Conservation (phyloP, 768 basidiomycete genomes). For the Tricholoma sp. region DNA sequence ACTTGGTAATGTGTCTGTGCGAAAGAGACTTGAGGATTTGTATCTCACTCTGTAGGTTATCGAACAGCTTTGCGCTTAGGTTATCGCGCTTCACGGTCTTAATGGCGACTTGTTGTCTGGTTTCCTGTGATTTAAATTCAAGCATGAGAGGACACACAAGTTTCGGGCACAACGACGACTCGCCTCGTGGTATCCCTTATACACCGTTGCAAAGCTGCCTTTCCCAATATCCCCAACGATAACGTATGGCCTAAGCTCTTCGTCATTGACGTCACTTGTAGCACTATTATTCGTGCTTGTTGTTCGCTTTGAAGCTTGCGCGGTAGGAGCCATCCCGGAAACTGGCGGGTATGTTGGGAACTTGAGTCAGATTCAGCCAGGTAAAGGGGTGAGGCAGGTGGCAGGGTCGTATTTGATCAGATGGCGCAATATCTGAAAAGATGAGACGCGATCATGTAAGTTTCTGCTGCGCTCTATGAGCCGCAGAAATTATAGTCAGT, state of each 20-base stretch:
- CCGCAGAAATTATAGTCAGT: not conserved
- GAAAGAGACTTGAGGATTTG: slow-evolving; percentile 91
- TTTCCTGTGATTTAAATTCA: slow-evolving; percentile 47
- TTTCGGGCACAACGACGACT: slow-evolving; percentile 16
- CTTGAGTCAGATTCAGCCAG: not conserved
- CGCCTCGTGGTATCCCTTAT: slow-evolving; percentile 89
- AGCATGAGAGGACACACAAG: not conserved
- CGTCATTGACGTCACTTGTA: slow-evolving; percentile 42
- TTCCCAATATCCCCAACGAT: slow-evolving; percentile 75
- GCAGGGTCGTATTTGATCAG: not conserved
- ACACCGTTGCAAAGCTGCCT: slow-evolving; percentile 95
- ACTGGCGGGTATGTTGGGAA: not conserved
- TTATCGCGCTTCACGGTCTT: slow-evolving; percentile 90
- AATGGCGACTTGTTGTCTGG: slow-evolving; percentile 78
- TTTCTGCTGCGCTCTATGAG: not conserved
- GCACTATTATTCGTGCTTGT: slow-evolving; percentile 1
- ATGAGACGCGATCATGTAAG: not conserved
- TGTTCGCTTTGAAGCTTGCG: slow-evolving; percentile 5
- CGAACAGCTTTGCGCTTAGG: slow-evolving; percentile 86
- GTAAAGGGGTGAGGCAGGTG: not conserved
- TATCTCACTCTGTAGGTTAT: slow-evolving; percentile 98
- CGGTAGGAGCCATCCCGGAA: slow-evolving; percentile 10
- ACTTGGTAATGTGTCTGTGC: slow-evolving; percentile 88
- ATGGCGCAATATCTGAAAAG: not conserved
- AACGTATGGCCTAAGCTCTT: slow-evolving; percentile 73